These are phyloP conservation scores for Calonectria pteridis DNA, from an alignment of 2,329 filamentous ascomycete species.

Conservation along the genomic window DNA sequence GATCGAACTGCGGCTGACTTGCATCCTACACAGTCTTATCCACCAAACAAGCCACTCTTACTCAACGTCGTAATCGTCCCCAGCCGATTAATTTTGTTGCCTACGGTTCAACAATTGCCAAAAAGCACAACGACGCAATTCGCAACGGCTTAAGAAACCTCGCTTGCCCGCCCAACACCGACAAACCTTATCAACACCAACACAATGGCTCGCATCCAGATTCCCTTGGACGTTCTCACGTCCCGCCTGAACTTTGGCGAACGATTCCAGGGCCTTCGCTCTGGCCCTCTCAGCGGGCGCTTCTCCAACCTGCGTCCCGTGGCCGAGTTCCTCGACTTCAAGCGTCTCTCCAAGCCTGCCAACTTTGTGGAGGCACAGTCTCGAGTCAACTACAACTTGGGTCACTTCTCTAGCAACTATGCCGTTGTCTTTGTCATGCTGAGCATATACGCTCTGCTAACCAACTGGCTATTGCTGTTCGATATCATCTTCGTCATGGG, in stretches of 20 bases:
- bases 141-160: slow-evolving; percentile 1
- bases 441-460: slow-evolving; percentile 93
- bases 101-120: slow-evolving; percentile 25
- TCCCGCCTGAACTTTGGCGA: slow-evolving; percentile 89
- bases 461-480: slow-evolving; percentile 88
- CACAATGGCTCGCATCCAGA: slow-evolving; percentile 87
- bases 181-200: slow-evolving; percentile 24
- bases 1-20: slow-evolving; percentile 18
- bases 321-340: slow-evolving; percentile 95
- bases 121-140: not conserved
- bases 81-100: slow-evolving; percentile 40
- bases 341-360: slow-evolving; percentile 92
- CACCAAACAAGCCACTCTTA: slow-evolving; percentile 32
- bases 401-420: slow-evolving; percentile 99
- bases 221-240: slow-evolving; percentile 91
- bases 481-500: slow-evolving; percentile 89
- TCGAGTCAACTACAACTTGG: slow-evolving; percentile 95
- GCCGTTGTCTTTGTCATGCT: slow-evolving; percentile 93
- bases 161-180: slow-evolving; percentile 14
- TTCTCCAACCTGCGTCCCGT: slow-evolving; percentile 94
- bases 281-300: slow-evolving; percentile 81
- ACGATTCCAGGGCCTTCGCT: slow-evolving; percentile 86
- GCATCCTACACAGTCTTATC: slow-evolving; percentile 20
- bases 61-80: slow-evolving; percentile 34
- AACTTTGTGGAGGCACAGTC: slow-evolving; percentile 93